Evolutionary conservation across 805 yeast species (phyloP).

Genomic region (Nakazawaea wickerhamii): DNA sequence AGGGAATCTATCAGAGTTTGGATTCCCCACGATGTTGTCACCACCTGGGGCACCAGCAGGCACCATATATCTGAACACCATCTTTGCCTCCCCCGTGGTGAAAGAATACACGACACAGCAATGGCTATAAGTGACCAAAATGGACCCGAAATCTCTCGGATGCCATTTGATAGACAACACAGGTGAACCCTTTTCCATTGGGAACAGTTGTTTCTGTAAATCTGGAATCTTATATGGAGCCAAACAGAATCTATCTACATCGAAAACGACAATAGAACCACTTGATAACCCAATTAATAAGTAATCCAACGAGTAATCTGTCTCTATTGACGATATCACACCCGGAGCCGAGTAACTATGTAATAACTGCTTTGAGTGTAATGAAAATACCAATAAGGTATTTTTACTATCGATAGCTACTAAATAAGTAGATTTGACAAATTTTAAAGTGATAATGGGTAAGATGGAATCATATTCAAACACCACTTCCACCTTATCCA

Average conservation of each 20-base stretch:
- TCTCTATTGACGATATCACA: constrained; percentile 58
- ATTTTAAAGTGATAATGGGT: constrained; percentile 50
- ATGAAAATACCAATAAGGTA: constrained; percentile 61
- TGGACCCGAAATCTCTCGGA: constrained; percentile 81
- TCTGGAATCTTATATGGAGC: constrained; percentile 67
- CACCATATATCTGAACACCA: constrained; percentile 53
- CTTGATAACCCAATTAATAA: constrained; percentile 71
- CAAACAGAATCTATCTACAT: constrained; percentile 69
- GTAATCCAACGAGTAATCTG: constrained; percentile 91
- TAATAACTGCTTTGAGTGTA: constrained; percentile 56
- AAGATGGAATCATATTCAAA: constrained; percentile 47
- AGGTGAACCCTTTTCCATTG: constrained; percentile 44
- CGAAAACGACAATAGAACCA: constrained; percentile 69
- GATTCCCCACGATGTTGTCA: constrained; percentile 30
- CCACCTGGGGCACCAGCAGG: constrained; percentile 73
- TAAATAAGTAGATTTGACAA: constrained; percentile 78
- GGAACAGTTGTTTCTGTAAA: constrained; percentile 58
- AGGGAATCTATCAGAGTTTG: constrained; percentile 22
- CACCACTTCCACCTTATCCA: constrained; percentile 68
- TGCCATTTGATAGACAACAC: constrained; percentile 70
- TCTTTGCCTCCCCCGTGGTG: constrained; percentile 51
- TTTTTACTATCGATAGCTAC: constrained; percentile 63
- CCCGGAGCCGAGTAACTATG: constrained; percentile 60
- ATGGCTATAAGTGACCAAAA: constrained; percentile 68
- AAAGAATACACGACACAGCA: constrained; percentile 68